Evolutionary conservation across 2,329 filamentous ascomycete species (phyloP), one percentile per base, ranked within the genome.

Genomic region (Fonsecaea monophora): DNA sequence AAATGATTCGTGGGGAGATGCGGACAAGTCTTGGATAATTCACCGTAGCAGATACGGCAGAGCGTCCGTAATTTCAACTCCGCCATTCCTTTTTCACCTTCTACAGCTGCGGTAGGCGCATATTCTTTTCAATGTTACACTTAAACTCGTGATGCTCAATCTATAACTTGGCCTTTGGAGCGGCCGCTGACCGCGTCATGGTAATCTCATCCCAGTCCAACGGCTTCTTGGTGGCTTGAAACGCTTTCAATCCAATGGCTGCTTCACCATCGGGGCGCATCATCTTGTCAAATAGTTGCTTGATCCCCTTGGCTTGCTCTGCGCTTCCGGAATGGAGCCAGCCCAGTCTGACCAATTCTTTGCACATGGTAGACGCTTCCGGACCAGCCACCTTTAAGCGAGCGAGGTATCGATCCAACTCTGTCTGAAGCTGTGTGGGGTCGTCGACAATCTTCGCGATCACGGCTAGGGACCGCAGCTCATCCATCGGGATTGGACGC

Each of bases 301-400:
- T 71, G 32, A 76, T 71, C 0, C 72, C 72, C 6, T 34, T 40
- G 7, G 64, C 67, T 55, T 75, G 74, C 30, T 32, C 34, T 2
- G 50, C 56, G 12, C 50, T 68, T 67, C 21, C 63, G 68, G 64
- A 73, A 74, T 53, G 73, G 66, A 30, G 62, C 72, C 13, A 76
- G 62, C 2, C 74, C 71, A 65, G 70, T 35, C 9, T 70, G 66
- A 78, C 73, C 21, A 78, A 62, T 25, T 77, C 73, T 59, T 80
- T 80, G n/a, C 72, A 76, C 74, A 77, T 75, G 3, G 67, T 66
- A 1, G 77, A 77, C 1, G 74, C 78, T 48, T 70, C 67, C 0
- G 77, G 73, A 3, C 76, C 77, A 4, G 73, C 69, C 4, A 64
- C 42, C 25, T 68, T 71, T 25, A 79, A 55, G 40, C 62, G 53